Conservation (phyloP, 805 yeast genomes). For the Saccharomyces eubayanus region DNA sequence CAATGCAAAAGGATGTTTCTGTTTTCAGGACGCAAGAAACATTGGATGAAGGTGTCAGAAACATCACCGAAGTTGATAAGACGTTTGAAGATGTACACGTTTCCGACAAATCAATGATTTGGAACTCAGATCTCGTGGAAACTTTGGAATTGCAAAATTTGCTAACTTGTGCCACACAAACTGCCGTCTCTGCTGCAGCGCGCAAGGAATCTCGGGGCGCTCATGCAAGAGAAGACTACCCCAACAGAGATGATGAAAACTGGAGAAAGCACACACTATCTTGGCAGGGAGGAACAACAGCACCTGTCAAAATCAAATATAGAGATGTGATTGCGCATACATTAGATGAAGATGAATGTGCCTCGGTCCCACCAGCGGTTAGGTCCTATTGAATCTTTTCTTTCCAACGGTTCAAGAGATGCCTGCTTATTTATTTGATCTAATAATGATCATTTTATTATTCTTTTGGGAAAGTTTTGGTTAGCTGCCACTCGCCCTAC, state of each 20-base stretch:
- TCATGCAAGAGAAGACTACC: constrained; percentile 97
- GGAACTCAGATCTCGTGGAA: constrained; percentile 97
- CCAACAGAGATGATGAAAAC: constrained; percentile 87
- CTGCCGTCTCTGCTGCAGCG: constrained; percentile 88
- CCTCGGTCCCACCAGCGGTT: constrained; percentile 92
- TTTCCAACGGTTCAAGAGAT: neutral
- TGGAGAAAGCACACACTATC: constrained; percentile 98
- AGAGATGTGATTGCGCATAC: constrained; percentile 78
- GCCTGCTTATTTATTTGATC: neutral
- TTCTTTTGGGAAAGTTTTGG: neutral
- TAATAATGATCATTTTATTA: neutral
- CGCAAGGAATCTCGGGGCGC: constrained; percentile 99
- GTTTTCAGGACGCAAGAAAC: constrained; percentile 93
- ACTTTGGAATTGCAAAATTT: constrained; percentile 92
- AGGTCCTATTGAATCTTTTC: constrained; percentile 66
- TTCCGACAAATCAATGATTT: constrained; percentile 93
- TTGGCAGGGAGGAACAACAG: constrained; percentile 74
- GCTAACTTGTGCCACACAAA: constrained; percentile 94
- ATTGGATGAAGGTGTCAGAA: constrained; percentile 81
- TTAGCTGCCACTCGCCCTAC: constrained; percentile 88
- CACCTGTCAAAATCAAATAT: constrained; percentile 65
- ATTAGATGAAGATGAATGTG: constrained; percentile 85
- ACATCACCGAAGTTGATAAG: constrained; percentile 67
- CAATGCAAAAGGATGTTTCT: constrained; percentile 95
- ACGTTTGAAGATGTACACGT: constrained; percentile 71